Percentiles rank a stretch among this genome's conserved stretches.
Evolutionary conservation across 768 basidiomycete species (phyloP).

Genomic region (Calocera cornea): DNA sequence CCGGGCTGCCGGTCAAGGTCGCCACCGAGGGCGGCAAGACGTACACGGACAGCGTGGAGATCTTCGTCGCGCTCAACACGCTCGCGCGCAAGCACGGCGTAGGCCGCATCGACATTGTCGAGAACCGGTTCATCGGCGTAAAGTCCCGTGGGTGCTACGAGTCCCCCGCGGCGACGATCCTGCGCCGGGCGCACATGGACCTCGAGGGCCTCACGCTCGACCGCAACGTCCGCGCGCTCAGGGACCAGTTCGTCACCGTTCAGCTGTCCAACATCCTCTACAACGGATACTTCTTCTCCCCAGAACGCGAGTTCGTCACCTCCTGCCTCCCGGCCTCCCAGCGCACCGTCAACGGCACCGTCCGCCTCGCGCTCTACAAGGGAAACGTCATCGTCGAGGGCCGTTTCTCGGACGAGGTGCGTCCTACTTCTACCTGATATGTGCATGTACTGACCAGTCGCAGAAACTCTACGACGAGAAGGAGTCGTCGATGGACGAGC

Average conservation of each 20-base stretch:
- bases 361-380: constrained; percentile 85
- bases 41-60: constrained; percentile 84
- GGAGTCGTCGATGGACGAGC: constrained; percentile 95
- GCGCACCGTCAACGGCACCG: constrained; percentile 87
- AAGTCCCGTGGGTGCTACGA: constrained; percentile 99
- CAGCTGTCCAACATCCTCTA: constrained; percentile 85
- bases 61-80: constrained; percentile 82
- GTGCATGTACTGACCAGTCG: neutral
- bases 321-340: constrained; percentile 87
- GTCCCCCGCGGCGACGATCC: constrained; percentile 89
- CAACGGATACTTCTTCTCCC: constrained; percentile 99
- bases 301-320: constrained; percentile 90
- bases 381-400: constrained; percentile 93
- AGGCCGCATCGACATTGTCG: constrained; percentile 96
- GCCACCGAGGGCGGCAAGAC: constrained; percentile 42
- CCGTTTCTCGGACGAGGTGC: constrained; percentile 70
- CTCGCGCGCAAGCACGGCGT: constrained; percentile 91
- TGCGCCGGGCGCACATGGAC: constrained; percentile 90
- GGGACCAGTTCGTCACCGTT: constrained; percentile 90
- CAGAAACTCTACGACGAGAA: constrained; percentile 90
- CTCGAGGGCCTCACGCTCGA: constrained; percentile 96
- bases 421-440: constrained; percentile 15
- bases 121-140: constrained; percentile 98
- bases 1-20: constrained; percentile 78
- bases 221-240: constrained; percentile 84